These are phyloP conservation scores for Lippia alba DNA, from an alignment of 305 asterid species.

Conservation along the genomic window DNA sequence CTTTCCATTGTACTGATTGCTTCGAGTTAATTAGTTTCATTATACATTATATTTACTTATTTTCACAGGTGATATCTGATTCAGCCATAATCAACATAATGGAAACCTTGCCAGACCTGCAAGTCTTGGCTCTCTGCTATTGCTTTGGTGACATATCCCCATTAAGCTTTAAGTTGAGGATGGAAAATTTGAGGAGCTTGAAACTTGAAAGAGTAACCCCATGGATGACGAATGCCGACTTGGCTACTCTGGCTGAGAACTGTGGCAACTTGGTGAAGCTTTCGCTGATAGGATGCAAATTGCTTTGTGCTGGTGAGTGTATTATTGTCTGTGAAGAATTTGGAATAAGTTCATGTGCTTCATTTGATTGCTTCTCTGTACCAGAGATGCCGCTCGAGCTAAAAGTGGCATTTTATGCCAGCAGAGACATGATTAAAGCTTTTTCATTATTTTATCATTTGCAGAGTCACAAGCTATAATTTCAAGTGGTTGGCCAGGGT, in stretches of 20 bases:
- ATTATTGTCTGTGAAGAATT: conserved; percentile 21
- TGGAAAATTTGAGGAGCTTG: conserved; percentile 78
- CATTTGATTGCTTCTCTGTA: conserved; percentile 5
- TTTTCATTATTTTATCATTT: conserved; percentile 32
- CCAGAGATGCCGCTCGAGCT: conserved; percentile 21
- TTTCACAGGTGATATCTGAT: conserved; percentile 74
- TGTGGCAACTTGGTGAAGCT: conserved; percentile 66
- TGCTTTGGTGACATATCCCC: conserved; percentile 86
- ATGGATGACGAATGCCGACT: conserved; percentile 79
- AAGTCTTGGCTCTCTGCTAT: conserved; percentile 69
- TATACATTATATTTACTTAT: conserved; percentile 25
- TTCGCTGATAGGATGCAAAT: conserved; percentile 78
- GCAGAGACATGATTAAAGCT: conserved; percentile 7
- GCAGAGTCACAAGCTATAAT: conserved; percentile 78
- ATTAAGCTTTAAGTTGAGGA: conserved; percentile 50
- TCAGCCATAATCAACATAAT: conserved; percentile 55
- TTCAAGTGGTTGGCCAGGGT: conserved; percentile 90
- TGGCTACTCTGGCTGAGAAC: conserved; percentile 65
- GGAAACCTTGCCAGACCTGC: conserved; percentile 56
- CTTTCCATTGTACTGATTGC: conserved; percentile 14
- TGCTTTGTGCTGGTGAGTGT: conserved; percentile 67
- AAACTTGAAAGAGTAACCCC: conserved; percentile 85
- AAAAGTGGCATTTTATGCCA: conserved; percentile 4
- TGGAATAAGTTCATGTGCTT: conserved; percentile 30
- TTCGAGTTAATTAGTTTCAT: conserved; percentile 19